These are phyloP conservation scores for Malassezia brasiliensis DNA, from an alignment of 1,284 basidiomycete species.

Conservation along the genomic window DNA sequence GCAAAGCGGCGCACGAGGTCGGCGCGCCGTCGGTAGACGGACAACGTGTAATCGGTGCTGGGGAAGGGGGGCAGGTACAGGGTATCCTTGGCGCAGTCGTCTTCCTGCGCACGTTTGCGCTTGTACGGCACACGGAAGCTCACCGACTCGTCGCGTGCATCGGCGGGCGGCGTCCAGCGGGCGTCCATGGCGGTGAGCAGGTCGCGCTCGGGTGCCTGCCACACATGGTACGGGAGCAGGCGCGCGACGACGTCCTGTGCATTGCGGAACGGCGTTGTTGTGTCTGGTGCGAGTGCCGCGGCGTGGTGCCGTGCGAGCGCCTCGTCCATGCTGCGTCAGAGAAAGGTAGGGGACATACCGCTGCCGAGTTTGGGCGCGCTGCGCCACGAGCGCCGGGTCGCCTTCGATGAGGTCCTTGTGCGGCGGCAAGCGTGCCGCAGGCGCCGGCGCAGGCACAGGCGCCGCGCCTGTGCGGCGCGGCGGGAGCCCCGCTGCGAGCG, in stretches of 20 bases:
- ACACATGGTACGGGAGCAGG: slow-evolving; percentile 43
- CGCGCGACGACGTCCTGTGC: slow-evolving; percentile 32
- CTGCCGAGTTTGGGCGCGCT: slow-evolving; percentile 8
- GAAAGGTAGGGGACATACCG: not conserved
- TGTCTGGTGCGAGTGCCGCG: slow-evolving; percentile 28
- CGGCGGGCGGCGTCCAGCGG: not conserved
- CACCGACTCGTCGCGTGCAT: not conserved
- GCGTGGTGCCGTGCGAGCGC: slow-evolving; percentile 22
- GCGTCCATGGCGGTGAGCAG: slow-evolving; percentile 17
- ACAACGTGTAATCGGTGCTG: slow-evolving; percentile 19
- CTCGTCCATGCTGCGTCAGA: not conserved
- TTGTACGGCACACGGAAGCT: slow-evolving; percentile 12
- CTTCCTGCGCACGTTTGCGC: slow-evolving; percentile 18
- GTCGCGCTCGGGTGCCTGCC: slow-evolving; percentile 37
- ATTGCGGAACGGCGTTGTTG: slow-evolving; percentile 27
- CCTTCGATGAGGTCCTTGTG: slow-evolving; percentile 15
- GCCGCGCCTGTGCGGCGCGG: not conserved
- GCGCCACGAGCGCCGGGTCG: slow-evolving; percentile 10
- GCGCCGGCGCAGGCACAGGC: not conserved
- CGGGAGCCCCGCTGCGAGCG: slow-evolving; percentile 9
- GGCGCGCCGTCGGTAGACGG: slow-evolving; percentile 23
- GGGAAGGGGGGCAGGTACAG: slow-evolving; percentile 27
- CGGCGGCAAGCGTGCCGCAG: slow-evolving; percentile 6
- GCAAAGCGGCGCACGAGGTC: slow-evolving; percentile 20
- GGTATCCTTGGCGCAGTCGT: slow-evolving; percentile 5